Conservation (phyloP, 73 alveolate species). For the Paramecium biaurelia region DNA sequence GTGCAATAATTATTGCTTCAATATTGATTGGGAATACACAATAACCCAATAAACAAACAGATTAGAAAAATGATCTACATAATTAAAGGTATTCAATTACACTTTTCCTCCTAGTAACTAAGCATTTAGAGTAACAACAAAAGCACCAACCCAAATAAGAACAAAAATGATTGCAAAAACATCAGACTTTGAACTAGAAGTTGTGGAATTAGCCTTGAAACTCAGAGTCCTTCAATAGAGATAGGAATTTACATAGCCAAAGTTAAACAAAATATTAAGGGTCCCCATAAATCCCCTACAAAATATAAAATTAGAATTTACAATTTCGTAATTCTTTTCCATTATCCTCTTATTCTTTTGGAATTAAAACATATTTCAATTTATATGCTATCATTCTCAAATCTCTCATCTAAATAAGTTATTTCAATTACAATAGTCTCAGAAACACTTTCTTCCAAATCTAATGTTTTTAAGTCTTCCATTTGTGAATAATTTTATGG, state of each 20-base stretch:
- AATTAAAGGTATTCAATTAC: not conserved
- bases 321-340: constrained; percentile 86
- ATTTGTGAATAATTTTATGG: not conserved
- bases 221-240: not conserved
- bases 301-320: constrained; percentile 17
- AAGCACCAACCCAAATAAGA: constrained; percentile 94
- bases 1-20: constrained; percentile 79
- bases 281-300: constrained; percentile 99
- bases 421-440: constrained; percentile 6
- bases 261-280: constrained; percentile 77
- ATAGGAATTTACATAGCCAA: constrained; percentile 27
- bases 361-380: constrained; percentile 79
- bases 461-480: not conserved
- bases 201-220: not conserved
- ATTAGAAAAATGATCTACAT: constrained; percentile 79
- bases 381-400: constrained; percentile 86
- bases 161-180: constrained; percentile 86
- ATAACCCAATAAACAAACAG: constrained; percentile 93
- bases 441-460: constrained; percentile 43
- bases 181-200: constrained; percentile 64
- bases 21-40: constrained; percentile 93
- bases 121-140: constrained; percentile 88
- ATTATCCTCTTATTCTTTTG: constrained; percentile 74
- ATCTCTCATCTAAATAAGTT: constrained; percentile 74
- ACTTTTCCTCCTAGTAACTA: constrained; percentile 89